These are phyloP conservation scores for Cercospora sp. DNA, from an alignment of 2,329 filamentous ascomycete species.

Conservation along the genomic window DNA sequence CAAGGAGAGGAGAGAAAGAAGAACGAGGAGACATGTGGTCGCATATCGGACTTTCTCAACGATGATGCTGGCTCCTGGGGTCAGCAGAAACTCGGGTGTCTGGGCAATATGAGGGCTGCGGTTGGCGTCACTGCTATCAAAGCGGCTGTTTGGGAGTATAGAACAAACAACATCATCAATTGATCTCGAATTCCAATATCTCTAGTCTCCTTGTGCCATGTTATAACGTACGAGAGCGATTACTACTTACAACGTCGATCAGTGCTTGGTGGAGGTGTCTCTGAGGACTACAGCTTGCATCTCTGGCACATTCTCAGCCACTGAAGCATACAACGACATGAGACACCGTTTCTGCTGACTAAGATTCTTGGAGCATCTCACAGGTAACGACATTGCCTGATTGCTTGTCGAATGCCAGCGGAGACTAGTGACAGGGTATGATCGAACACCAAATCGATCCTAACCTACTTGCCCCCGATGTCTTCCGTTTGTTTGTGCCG, in stretches of 20 bases:
- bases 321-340: neutral
- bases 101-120: neutral
- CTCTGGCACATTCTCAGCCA: neutral
- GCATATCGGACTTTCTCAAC: neutral
- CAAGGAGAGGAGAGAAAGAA: neutral
- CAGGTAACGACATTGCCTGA: neutral
- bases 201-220: neutral
- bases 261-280: neutral
- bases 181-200: neutral
- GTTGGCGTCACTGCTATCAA: neutral
- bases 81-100: neutral
- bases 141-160: neutral
- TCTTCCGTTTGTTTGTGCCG: neutral
- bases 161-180: neutral
- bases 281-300: neutral
- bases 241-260: neutral
- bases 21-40: neutral
- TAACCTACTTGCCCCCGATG: neutral
- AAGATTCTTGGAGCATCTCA: neutral
- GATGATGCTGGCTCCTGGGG: neutral
- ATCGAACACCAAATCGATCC: neutral
- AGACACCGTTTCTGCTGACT: neutral
- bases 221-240: neutral
- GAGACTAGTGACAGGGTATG: neutral
- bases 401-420: neutral